phyloP scores from a whole-genome alignment of 345 rosid species.

The Moringa oleifera region DNA sequence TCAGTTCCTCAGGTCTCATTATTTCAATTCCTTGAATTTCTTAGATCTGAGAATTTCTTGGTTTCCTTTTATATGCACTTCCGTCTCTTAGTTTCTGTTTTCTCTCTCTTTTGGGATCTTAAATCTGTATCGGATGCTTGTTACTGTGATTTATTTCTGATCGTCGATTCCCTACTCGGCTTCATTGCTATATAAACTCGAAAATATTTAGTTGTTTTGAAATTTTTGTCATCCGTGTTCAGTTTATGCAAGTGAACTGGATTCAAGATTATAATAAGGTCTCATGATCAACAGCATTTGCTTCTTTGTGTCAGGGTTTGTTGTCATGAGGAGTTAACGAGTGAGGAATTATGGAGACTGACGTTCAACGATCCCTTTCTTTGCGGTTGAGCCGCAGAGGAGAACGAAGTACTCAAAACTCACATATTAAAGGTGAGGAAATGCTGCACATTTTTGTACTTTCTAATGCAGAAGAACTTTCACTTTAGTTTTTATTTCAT shows the following conservation, averaged over 20 bases:
- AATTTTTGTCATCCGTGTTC: not conserved
- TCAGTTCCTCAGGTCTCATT: too few relatives aligned
- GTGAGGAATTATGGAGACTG: constrained; percentile 38
- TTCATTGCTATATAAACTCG: not conserved
- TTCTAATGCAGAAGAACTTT: not conserved
- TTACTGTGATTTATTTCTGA: too few relatives aligned
- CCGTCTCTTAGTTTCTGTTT: too few relatives aligned
- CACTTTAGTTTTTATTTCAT: not conserved
- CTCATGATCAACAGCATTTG: not conserved
- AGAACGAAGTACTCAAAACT: constrained; percentile 38
- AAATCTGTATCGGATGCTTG: too few relatives aligned
- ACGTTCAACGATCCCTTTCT: constrained; percentile 49
- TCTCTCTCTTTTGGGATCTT: too few relatives aligned
- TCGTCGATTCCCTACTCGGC: too few relatives aligned
- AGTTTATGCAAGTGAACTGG: not conserved
- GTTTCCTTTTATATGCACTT: too few relatives aligned
- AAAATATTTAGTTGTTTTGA: not conserved
- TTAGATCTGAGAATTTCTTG: too few relatives aligned
- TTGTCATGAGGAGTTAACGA: constrained; percentile 12
- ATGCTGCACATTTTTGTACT: not conserved
- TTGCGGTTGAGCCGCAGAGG: constrained; percentile 54
- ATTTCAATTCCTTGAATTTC: too few relatives aligned
- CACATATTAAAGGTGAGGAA: constrained; percentile 38
- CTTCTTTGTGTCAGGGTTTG: not conserved
- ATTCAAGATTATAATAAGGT: not conserved